Evolutionary conservation across 495 filamentous ascomycete genomes (phyloP).

Genomic region (Aspergillus affinis): DNA sequence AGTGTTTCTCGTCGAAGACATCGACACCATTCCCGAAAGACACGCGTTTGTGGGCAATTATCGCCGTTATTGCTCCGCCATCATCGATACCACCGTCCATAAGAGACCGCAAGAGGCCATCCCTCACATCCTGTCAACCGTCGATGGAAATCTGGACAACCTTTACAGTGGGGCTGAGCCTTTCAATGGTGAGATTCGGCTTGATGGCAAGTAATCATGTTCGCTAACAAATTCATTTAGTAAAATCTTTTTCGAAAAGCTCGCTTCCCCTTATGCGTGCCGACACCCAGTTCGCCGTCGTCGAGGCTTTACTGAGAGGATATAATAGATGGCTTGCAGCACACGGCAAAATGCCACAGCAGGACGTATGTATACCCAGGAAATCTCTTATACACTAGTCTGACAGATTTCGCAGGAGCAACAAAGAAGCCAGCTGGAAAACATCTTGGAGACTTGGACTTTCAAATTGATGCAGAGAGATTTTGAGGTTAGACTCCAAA

Average conservation of each 20-base stretch:
- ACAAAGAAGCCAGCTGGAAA: conserved; percentile 60
- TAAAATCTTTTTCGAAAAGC: conserved; percentile 74
- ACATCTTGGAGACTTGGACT: conserved; percentile 78
- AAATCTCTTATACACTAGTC: neutral
- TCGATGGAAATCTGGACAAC: conserved; percentile 68
- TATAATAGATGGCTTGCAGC: conserved; percentile 74
- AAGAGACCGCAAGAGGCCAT: conserved; percentile 81
- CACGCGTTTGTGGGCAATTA: conserved; percentile 99
- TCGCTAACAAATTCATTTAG: conserved; percentile 43
- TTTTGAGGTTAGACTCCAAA: conserved; percentile 58
- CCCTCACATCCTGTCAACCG: conserved; percentile 75
- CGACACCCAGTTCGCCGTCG: conserved; percentile 85
- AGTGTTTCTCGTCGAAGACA: conserved; percentile 83
- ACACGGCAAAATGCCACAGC: conserved; percentile 52
- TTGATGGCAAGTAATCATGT: neutral
- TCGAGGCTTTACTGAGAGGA: conserved; percentile 89
- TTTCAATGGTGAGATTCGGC: conserved; percentile 60
- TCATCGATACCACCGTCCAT: conserved; percentile 81
- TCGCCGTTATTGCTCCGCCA: conserved; percentile 77
- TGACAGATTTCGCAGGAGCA: conserved; percentile 49
- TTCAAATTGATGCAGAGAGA: conserved; percentile 67
- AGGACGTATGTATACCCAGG: conserved; percentile 43
- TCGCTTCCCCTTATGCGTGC: conserved; percentile 74
- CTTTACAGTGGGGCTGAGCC: conserved; percentile 70
- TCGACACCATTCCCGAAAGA: conserved; percentile 89